Evolutionary conservation across 306 rosid species (phyloP).

Genomic region (Castanea sativa): DNA sequence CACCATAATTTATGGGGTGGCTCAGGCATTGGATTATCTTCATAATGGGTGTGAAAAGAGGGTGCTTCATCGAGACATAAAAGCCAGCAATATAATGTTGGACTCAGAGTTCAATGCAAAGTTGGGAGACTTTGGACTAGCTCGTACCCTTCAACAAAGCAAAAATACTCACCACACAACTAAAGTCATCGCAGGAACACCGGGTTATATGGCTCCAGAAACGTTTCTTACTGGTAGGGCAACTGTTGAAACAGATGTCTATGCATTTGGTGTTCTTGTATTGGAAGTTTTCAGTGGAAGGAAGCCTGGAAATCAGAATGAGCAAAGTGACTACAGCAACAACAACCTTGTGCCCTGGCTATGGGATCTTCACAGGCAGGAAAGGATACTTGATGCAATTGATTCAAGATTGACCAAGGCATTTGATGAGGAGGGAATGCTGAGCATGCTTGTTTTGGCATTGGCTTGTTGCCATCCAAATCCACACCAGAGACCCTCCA

Average conservation of each 20-base stretch:
- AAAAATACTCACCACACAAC: conserved; percentile 68
- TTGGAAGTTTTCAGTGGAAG: conserved; percentile 60
- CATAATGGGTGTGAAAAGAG: conserved; percentile 62
- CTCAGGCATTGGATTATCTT: conserved; percentile 70
- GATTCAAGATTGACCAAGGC: conserved; percentile 38
- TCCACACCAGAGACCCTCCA: conserved; percentile 57
- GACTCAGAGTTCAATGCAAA: conserved; percentile 51
- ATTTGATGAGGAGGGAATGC: conserved; percentile 16
- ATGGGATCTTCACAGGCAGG: conserved; percentile 58
- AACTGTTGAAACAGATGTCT: conserved; percentile 73
- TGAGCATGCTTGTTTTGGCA: conserved; percentile 45
- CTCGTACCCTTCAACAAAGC: conserved; percentile 49
- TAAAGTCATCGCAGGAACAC: conserved; percentile 72
- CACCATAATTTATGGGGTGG: conserved; percentile 50
- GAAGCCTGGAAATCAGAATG: conserved; percentile 42
- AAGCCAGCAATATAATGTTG: conserved; percentile 72
- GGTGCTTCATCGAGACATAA: conserved; percentile 72
- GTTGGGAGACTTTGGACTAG: conserved; percentile 79
- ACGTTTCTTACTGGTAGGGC: conserved; percentile 60
- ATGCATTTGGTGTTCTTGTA: conserved; percentile 67
- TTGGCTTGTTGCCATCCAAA: conserved; percentile 86
- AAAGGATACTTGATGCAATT: conserved; percentile 27
- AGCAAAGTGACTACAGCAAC: conserved; percentile 40
- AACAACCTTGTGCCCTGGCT: conserved; percentile 53
- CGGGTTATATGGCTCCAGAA: conserved; percentile 82